Percentiles rank a stretch among this genome's conserved stretches.
These are phyloP conservation scores for Aspergillus sp. DNA, from an alignment of 2,329 filamentous ascomycete genomes.

Conservation along the genomic window DNA sequence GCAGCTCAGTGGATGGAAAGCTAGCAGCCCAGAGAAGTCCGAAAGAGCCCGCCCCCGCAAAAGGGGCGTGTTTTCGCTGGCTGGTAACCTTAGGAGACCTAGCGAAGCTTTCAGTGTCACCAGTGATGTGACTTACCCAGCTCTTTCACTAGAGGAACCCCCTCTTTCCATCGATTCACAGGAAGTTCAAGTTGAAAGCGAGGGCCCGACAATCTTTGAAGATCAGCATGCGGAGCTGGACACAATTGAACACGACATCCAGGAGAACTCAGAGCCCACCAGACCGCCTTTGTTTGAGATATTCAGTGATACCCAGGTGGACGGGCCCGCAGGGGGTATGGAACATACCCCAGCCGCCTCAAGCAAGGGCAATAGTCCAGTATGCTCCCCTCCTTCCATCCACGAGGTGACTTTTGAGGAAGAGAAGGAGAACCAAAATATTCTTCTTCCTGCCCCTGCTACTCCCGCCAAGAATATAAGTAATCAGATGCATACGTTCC, in stretches of 20 bases:
- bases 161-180: conserved; percentile 8
- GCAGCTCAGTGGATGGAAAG: conserved; percentile 63
- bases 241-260: conserved; percentile 4
- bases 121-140: conserved; percentile 20
- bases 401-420: conserved; percentile 41
- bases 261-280: background rate
- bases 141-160: conserved; percentile 17
- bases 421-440: conserved; percentile 29
- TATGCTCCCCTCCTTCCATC: background rate
- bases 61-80: conserved; percentile 37
- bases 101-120: conserved; percentile 10
- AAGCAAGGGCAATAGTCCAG: conserved; percentile 1
- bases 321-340: conserved; percentile 9
- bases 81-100: conserved; percentile 20
- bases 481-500: conserved; percentile 56
- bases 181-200: background rate
- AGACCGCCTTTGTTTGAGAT: conserved; percentile 18
- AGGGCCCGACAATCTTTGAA: background rate
- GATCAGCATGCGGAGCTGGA: background rate
- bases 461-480: conserved; percentile 55
- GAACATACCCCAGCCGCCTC: conserved; percentile 7
- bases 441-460: conserved; percentile 38
- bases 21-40: conserved; percentile 54
- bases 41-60: conserved; percentile 26
- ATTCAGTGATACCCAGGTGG: conserved; percentile 6